Percentiles rank a stretch among this genome's conserved stretches.
Conservation (phyloP, 73 alveolate genomes). For the Tetrahymena thermophila region DNA sequence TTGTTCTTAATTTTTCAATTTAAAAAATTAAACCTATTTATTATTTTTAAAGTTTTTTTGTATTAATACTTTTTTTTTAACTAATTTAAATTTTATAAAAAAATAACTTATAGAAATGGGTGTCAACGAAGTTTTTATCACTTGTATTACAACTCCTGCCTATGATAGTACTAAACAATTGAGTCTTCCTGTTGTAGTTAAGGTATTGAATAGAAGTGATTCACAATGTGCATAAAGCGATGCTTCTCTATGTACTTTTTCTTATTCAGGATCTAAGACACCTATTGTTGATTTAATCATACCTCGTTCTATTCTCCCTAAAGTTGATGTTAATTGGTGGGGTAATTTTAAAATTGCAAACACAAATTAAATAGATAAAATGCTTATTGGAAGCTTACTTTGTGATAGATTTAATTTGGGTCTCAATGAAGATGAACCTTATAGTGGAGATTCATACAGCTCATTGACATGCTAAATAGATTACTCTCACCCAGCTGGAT, state of each 20-base stretch:
- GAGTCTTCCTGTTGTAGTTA: conserved; percentile 2
- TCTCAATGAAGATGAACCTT: neutral
- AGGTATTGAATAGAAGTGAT: conserved; percentile 6
- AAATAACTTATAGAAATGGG: neutral
- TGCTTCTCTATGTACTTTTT: neutral
- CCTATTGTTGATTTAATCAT: conserved; percentile 10
- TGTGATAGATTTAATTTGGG: neutral
- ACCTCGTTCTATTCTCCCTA: conserved; percentile 31
- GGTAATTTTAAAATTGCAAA: conserved; percentile 29
- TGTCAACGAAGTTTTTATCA: conserved; percentile 30
- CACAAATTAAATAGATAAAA: neutral
- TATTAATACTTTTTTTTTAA: too few relatives aligned
- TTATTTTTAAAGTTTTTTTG: too few relatives aligned
- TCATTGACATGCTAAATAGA: neutral
- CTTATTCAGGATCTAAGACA: conserved; percentile 7
- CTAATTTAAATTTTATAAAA: too few relatives aligned
- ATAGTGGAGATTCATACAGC: neutral
- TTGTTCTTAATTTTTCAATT: neutral
- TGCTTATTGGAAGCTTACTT: neutral
- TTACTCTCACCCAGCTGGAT: neutral
- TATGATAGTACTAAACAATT: conserved; percentile 7
- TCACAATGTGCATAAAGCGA: conserved; percentile 18
- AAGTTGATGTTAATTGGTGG: conserved; percentile 14
- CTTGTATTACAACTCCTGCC: conserved; percentile 38
- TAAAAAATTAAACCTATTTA: too few relatives aligned